Conservation (phyloP, 257 asterid species). For the Solanum dulcamara region DNA sequence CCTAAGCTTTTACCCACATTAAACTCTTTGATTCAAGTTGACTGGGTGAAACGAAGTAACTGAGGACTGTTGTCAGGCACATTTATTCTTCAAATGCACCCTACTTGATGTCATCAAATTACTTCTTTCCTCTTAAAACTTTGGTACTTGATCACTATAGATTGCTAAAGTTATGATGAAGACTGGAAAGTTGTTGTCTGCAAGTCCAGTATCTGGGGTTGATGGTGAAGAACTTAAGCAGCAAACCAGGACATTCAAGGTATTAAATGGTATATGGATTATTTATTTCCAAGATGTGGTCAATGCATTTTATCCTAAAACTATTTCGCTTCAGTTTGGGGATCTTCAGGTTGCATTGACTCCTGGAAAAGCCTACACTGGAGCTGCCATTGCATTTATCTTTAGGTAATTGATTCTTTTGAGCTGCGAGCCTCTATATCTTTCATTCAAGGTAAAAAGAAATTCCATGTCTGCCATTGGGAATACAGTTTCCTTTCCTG, state of each 20-base stretch:
- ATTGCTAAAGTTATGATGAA: slow-evolving; percentile 74
- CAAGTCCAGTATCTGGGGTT: slow-evolving; percentile 29
- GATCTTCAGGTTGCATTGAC: slow-evolving; percentile 86
- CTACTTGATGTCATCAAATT: neutral
- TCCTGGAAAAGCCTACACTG: slow-evolving; percentile 57
- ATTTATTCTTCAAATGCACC: neutral
- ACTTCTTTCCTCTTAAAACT: neutral
- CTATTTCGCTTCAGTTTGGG: slow-evolving; percentile 56
- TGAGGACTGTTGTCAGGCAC: neutral
- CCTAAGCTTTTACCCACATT: neutral
- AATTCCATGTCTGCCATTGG: neutral
- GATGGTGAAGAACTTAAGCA: slow-evolving; percentile 39
- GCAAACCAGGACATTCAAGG: slow-evolving; percentile 64
- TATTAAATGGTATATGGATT: slow-evolving; percentile 5
- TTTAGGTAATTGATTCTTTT: slow-evolving; percentile 42
- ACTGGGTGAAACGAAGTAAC: neutral
- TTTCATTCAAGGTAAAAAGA: neutral
- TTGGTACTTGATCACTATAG: slow-evolving; percentile 48
- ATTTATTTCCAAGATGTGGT: neutral
- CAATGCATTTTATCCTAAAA: neutral
- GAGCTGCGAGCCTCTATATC: neutral
- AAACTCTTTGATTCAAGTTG: neutral
- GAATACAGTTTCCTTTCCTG: slow-evolving; percentile 58
- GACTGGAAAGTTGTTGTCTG: slow-evolving; percentile 56
- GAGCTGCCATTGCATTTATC: slow-evolving; percentile 57